Base-by-base conservation (phyloP, 1,284 basidiomycete genomes). In the Leccinum ambiguum region DNA sequence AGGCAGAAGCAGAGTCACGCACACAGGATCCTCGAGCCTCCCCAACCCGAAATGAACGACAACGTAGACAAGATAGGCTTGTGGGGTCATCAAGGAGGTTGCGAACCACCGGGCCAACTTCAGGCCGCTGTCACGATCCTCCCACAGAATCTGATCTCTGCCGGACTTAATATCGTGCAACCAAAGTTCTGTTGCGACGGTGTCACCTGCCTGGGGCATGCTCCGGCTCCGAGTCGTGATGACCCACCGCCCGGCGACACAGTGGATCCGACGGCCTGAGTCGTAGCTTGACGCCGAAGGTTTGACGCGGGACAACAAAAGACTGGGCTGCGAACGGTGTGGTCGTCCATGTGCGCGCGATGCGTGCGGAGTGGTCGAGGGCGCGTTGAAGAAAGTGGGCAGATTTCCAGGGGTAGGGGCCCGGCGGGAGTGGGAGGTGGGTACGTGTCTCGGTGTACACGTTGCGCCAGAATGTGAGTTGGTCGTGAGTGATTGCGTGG, bases 331-430 rank as follows among this genome's bases (percentile, higher is more conserved):
- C 33, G 39, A 66, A 62, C 5, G 64, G 70, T 21, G 62, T 23
- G 4, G 69, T 65, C 26, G 64, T 67, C 70, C 72, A 71, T 2
- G 56, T 30, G n/a, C 30, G 60, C 16, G 63, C 67, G 21, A 72
- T 43, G 30, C 63, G 72, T 2, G 64, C 60, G 3, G 72, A 73
- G 33, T 48, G 9, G 30, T 71, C 53, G 63, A 71, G 70, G 10
- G 67, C 11, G 48, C 61, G 70, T 18, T 67, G 70, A 41, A 66
- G 65, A 21, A 64, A 71, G 33, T 7, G 61, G 18, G 6, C 62
- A 14, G 70, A 71, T 60, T 73, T 62, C 69, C 72, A 71, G 10
- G 57, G 9, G 5, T 65, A 71, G 1, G 69, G 69, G 11, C 70
- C 70, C 0, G 69, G 63, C 6, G 69, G 72, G 58, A 71, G 70